A percentile compares a stretch with the other conserved stretches of the same genome.
These are phyloP conservation scores for Neurospora sp. DNA, from an alignment of 495 filamentous ascomycete species.

Conservation along the genomic window DNA sequence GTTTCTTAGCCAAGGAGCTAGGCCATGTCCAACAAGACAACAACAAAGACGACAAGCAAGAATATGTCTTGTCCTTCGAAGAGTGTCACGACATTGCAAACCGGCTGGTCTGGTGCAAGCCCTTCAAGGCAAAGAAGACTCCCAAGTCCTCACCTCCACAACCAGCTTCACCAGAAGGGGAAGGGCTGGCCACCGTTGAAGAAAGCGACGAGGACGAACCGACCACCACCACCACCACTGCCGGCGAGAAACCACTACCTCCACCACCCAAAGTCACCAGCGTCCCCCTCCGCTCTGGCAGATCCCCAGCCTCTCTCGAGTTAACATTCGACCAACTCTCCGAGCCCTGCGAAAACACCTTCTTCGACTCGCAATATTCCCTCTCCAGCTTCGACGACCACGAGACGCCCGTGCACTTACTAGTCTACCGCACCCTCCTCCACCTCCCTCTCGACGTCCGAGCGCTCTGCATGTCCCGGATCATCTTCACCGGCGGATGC, in stretches of 20 bases:
- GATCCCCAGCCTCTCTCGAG: conserved; percentile 40
- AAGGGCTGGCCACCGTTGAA: conserved; percentile 35
- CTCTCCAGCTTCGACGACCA: conserved; percentile 65
- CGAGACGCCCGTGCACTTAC: conserved; percentile 60
- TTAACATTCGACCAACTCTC: conserved; percentile 60
- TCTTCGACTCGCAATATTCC: conserved; percentile 48
- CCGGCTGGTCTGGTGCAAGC: conserved; percentile 69
- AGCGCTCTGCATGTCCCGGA: conserved; percentile 77
- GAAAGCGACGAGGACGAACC: conserved; percentile 39
- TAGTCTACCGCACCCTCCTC: conserved; percentile 69
- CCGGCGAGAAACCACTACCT: conserved; percentile 22
- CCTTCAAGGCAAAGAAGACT: conserved; percentile 4
- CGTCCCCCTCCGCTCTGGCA: conserved; percentile 40
- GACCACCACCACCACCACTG: background rate
- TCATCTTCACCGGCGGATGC: conserved; percentile 78
- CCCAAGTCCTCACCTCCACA: conserved; percentile 1
- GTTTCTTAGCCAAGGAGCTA: conserved; percentile 41
- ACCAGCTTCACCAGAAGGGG: conserved; percentile 4
- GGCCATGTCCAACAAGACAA: conserved; percentile 4
- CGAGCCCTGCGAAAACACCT: conserved; percentile 62
- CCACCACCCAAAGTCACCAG: conserved; percentile 11
- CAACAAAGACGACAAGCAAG: conserved; percentile 1
- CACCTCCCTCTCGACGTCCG: conserved; percentile 72
- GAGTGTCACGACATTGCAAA: conserved; percentile 68
- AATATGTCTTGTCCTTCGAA: conserved; percentile 47